phyloP scores from a whole-genome alignment of 2,329 filamentous ascomycete species.

The Spiromastix sp. region DNA sequence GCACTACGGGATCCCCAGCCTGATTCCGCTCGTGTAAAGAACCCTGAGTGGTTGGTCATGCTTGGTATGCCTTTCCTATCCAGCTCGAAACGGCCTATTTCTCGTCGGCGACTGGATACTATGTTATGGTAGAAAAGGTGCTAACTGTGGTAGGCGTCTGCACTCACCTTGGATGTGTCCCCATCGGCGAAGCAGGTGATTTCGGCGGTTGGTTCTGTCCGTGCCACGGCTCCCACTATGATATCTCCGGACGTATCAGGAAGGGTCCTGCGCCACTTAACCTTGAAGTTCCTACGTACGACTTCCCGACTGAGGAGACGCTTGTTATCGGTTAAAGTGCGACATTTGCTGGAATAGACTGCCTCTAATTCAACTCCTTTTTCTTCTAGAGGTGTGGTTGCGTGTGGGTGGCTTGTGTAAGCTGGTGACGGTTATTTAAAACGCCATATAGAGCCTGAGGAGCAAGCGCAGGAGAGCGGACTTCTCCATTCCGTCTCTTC shows the following conservation, averaged over 20 bases:
- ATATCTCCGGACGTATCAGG: constrained; percentile 96
- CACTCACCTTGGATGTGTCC: constrained; percentile 98
- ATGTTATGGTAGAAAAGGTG: too few species aligned
- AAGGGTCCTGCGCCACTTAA: constrained; percentile 96
- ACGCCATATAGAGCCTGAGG: too few species aligned
- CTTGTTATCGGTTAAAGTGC: constrained; percentile 82
- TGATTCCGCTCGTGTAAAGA: constrained; percentile 90
- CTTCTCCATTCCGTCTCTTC: too few species aligned
- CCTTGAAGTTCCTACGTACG: constrained; percentile 87
- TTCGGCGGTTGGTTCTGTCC: constrained; percentile 99
- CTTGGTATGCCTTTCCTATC: constrained; percentile 52
- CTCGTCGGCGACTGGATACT: neutral
- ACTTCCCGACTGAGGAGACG: constrained; percentile 81
- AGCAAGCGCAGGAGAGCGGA: too few species aligned
- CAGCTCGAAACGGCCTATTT: neutral
- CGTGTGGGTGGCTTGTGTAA: neutral
- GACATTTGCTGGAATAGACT: too few species aligned
- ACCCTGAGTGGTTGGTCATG: constrained; percentile 99
- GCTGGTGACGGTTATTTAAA: neutral
- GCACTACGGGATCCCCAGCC: constrained; percentile 81
- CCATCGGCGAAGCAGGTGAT: constrained; percentile 96
- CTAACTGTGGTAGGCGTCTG: constrained; percentile 87
- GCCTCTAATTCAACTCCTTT: too few species aligned
- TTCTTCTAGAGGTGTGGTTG: neutral
- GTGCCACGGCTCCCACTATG: constrained; percentile 99